Evolutionary conservation across 495 filamentous ascomycete species (phyloP), one percentile per base, ranked within the genome.

Genomic region (Trichoderma orchidacearum): DNA sequence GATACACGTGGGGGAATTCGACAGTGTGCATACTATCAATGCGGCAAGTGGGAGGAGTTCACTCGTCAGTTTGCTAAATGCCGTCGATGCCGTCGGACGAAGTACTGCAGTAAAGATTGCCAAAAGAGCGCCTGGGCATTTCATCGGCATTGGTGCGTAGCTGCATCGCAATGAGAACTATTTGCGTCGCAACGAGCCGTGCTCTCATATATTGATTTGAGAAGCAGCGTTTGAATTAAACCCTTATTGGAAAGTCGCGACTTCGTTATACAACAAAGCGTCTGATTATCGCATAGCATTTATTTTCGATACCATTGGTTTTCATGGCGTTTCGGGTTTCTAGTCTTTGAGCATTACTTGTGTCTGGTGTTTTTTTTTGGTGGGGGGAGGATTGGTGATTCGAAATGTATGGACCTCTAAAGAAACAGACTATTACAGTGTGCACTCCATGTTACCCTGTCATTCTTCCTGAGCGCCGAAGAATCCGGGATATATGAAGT

Each of bases 101-200:
- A 98, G 68, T 98, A 98, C 73, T 98, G 93, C 84, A 95, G 90
- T 80, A 98, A 98, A 72, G 93, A 96, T 65, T 98, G 93, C 72
- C 93, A 98, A 70, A 97, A 98, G 76, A 90, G 89, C 61, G 93
- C 93, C 8, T 98, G 93, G 93, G 89, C 93, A 12, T 95, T 88
- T 69, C 93, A 98, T 65, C 83, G 93, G 45, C 92, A 96, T 71
- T 98, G 93, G 93, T 98, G 93, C 69, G 85, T 89, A 41, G 87
- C 87, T 53, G 86, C 90, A 34, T 67, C 72, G 41, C 70, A 72
- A 71, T 77, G 62, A 70, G 54, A 52, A 56, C 54, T 58, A 28
- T 29, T 31, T 36, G 52, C 50, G 31, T 45, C 36, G 31, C 60
- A 12, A 25, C 11, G 41, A 48, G 54, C 15, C n/a, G n/a, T 55